Evolutionary conservation across 768 basidiomycete genomes (phyloP).

Genomic region (Lentinula sp.): DNA sequence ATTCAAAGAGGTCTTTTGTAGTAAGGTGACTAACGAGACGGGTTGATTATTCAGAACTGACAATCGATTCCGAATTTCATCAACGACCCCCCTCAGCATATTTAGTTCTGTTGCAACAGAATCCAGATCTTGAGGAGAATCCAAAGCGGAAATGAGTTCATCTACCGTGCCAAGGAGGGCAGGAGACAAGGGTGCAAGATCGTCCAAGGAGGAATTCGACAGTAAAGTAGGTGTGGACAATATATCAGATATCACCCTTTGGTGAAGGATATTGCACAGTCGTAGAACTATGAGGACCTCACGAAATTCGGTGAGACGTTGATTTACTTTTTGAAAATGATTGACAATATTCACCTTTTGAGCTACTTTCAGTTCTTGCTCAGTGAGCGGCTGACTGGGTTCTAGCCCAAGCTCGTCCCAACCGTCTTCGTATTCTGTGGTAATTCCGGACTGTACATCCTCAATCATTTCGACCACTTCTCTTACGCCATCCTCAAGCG

Average conservation of each 20-base stretch:
- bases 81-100: slow-evolving; percentile 29
- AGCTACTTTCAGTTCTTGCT: slow-evolving; percentile 47
- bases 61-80: slow-evolving; percentile 23
- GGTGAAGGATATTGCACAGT: slow-evolving; percentile 55
- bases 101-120: slow-evolving; percentile 34
- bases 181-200: slow-evolving; percentile 43
- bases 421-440: slow-evolving; percentile 39
- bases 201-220: slow-evolving; percentile 37
- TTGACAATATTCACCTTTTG: slow-evolving; percentile 42
- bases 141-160: slow-evolving; percentile 62
- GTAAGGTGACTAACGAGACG: slow-evolving; percentile 21
- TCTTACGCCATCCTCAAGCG: slow-evolving; percentile 53
- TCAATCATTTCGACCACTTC: slow-evolving; percentile 55
- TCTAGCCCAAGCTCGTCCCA: slow-evolving; percentile 61
- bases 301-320: slow-evolving; percentile 1
- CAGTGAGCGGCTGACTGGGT: slow-evolving; percentile 37
- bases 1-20: slow-evolving; percentile 21
- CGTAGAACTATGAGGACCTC: slow-evolving; percentile 61
- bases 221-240: slow-evolving; percentile 24
- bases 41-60: slow-evolving; percentile 18
- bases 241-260: slow-evolving; percentile 48
- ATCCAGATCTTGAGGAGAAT: slow-evolving; percentile 51
- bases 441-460: slow-evolving; percentile 22
- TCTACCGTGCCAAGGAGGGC: slow-evolving; percentile 51
- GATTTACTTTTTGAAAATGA: neutral